phyloP scores from a whole-genome alignment of 306 rosid genomes.

The Dicorynia guianensis region DNA sequence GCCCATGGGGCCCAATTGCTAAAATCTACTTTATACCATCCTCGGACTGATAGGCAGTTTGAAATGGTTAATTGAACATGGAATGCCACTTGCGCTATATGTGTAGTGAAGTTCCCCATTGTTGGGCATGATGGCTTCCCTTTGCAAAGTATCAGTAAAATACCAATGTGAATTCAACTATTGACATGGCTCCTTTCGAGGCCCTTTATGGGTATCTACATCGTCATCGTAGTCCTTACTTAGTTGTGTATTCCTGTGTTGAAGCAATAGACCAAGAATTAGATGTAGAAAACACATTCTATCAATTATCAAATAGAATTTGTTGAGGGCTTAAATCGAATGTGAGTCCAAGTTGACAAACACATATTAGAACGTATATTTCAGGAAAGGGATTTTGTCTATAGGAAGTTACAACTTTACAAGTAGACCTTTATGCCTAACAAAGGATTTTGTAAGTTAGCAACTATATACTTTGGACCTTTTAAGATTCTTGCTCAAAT shows the following conservation, averaged over 20 bases:
- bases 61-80: background rate
- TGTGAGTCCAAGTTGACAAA: too few relatives aligned
- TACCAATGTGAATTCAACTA: background rate
- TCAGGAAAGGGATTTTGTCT: too few relatives aligned
- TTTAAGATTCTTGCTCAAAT: too few relatives aligned
- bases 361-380: too few relatives aligned
- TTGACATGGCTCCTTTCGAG: background rate
- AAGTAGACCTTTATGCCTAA: too few relatives aligned
- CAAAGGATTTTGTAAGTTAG: too few relatives aligned
- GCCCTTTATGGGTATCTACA: background rate
- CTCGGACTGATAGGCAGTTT: background rate
- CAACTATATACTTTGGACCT: too few relatives aligned
- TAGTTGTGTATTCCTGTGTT: background rate
- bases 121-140: background rate
- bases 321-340: background rate
- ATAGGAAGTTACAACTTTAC: too few relatives aligned
- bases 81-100: background rate
- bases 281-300: background rate
- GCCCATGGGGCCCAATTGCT: background rate
- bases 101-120: background rate
- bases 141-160: background rate
- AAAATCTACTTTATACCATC: background rate
- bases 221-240: background rate
- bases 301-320: background rate
- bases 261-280: background rate